phyloP scores from a whole-genome alignment of 2,329 filamentous ascomycete species.

The Onygenales sp. region DNA sequence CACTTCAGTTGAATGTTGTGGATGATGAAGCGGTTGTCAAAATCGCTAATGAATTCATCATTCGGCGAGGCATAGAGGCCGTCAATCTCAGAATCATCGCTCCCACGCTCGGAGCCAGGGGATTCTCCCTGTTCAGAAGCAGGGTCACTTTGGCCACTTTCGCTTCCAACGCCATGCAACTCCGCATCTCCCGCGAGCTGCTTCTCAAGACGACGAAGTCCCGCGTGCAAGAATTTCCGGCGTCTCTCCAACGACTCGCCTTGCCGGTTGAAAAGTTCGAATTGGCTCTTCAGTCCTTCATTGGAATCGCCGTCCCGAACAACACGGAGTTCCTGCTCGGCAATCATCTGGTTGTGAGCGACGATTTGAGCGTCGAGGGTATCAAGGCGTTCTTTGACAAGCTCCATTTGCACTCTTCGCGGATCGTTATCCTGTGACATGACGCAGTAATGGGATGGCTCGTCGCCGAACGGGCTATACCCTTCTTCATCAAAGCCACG shows the following conservation, averaged over 20 bases:
- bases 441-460: slow-evolving; percentile 88
- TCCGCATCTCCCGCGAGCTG: slow-evolving; percentile 27
- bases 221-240: slow-evolving; percentile 48
- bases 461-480: slow-evolving; percentile 83
- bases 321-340: slow-evolving; percentile 61
- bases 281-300: slow-evolving; percentile 30
- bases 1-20: slow-evolving; percentile 97
- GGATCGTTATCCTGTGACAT: slow-evolving; percentile 90
- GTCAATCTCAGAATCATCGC: slow-evolving; percentile 42
- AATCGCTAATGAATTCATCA: slow-evolving; percentile 82
- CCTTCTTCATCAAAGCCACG: slow-evolving; percentile 65
- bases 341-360: slow-evolving; percentile 61
- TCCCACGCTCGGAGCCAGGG: slow-evolving; percentile 43
- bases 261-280: slow-evolving; percentile 46
- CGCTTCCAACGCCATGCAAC: slow-evolving; percentile 43
- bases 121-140: slow-evolving; percentile 15
- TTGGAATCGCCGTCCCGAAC: slow-evolving; percentile 47
- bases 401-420: slow-evolving; percentile 72
- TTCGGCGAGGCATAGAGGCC: slow-evolving; percentile 59
- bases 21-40: slow-evolving; percentile 96
- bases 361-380: slow-evolving; percentile 70
- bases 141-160: slow-evolving; percentile 4
- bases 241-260: slow-evolving; percentile 48
- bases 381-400: slow-evolving; percentile 72
- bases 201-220: slow-evolving; percentile 49